Percentiles rank a stretch among this genome's conserved stretches.
phyloP scores from a whole-genome alignment of 129 eudicot genomes.

The Tanacetum coccineum region DNA sequence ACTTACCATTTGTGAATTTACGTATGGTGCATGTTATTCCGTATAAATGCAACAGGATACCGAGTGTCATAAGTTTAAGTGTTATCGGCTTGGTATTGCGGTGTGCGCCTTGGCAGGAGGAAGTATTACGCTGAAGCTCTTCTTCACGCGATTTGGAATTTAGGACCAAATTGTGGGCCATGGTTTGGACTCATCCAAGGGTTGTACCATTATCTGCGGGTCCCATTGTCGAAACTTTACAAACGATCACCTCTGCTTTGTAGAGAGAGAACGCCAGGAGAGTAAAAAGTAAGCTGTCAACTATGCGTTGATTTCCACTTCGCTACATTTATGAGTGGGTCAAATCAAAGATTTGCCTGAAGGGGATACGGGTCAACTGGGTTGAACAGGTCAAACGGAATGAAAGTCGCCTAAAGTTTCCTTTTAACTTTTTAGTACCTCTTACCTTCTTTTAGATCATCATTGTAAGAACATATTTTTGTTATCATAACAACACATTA shows the following conservation, averaged over 20 bases:
- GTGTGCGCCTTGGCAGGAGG: conserved; percentile 97
- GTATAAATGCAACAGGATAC: conserved; percentile 60
- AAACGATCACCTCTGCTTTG: conserved; percentile 58
- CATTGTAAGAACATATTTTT: not conserved
- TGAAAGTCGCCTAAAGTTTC: not conserved
- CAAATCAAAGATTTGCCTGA: not conserved
- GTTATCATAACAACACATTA: not conserved
- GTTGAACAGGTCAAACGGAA: conserved; percentile 2
- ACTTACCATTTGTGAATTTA: conserved; percentile 58
- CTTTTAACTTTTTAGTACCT: not conserved
- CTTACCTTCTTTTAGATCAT: not conserved
- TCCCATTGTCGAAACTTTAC: conserved; percentile 80
- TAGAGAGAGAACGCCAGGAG: conserved; percentile 43
- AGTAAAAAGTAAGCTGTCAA: conserved; percentile 26
- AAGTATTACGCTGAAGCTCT: conserved; percentile 79
- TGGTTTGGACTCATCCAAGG: conserved; percentile 88
- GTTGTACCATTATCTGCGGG: conserved; percentile 82
- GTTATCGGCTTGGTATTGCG: conserved; percentile 85
- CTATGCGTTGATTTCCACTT: conserved; percentile 13
- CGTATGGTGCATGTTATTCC: conserved; percentile 78
- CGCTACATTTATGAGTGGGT: not conserved
- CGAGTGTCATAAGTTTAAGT: conserved; percentile 83
- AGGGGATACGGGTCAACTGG: not conserved
- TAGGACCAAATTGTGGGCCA: conserved; percentile 92
- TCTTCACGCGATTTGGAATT: conserved; percentile 83